phyloP scores from a whole-genome alignment of 1,284 basidiomycete genomes.

The Puccinia horiana region DNA sequence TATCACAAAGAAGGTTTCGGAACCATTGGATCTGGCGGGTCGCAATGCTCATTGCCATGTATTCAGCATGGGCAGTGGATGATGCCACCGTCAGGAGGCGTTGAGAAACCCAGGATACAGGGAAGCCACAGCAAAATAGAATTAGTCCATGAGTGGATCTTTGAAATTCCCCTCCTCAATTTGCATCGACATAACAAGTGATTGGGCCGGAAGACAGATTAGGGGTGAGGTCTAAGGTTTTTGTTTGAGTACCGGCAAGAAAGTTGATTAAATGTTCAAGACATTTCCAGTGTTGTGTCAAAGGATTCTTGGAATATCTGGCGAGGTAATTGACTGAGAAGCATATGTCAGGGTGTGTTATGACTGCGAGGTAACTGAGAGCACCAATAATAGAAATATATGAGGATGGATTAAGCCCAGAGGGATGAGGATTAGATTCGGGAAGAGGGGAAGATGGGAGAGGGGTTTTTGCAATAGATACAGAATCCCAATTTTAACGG shows the following conservation, averaged over 20 bases:
- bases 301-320: background rate
- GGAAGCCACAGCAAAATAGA: background rate
- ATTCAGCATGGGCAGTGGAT: constrained; percentile 1
- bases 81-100: background rate
- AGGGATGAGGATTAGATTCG: too few relatives aligned
- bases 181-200: background rate
- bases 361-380: background rate
- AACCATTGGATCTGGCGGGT: background rate
- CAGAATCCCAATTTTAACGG: background rate
- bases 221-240: background rate
- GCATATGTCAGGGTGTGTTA: background rate
- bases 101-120: background rate
- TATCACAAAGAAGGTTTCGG: background rate
- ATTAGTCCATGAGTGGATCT: background rate
- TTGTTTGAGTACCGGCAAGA: background rate
- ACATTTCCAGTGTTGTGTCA: background rate
- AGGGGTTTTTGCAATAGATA: background rate
- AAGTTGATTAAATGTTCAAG: background rate
- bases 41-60: background rate
- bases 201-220: background rate
- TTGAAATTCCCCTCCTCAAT: constrained; percentile 5
- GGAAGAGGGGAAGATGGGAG: background rate
- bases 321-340: constrained; percentile 5
- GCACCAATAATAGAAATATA: constrained; percentile 15
- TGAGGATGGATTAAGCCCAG: background rate